Conservation (phyloP, 345 rosid genomes). For the Punica granatum region DNA sequence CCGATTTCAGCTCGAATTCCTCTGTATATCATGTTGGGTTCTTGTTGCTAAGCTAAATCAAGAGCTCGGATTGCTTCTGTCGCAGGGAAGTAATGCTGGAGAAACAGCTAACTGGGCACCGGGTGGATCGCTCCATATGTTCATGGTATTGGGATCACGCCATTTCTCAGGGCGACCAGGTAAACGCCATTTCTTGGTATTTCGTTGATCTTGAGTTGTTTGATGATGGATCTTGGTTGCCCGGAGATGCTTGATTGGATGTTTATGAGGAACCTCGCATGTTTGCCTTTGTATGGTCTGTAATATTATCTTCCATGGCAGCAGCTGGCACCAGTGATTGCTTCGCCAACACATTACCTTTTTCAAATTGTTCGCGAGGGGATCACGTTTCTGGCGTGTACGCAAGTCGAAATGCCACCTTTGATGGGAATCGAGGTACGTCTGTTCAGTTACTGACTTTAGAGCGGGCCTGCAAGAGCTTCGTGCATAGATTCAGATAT, state of each 20-base stretch:
- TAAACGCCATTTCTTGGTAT: background rate
- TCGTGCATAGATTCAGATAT: background rate
- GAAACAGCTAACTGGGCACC: conserved; percentile 94
- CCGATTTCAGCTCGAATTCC: background rate
- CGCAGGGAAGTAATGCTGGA: conserved; percentile 90
- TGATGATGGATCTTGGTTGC: background rate
- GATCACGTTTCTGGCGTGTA: conserved; percentile 85
- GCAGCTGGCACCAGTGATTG: conserved; percentile 74
- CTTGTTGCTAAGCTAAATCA: background rate
- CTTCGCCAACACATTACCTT: conserved; percentile 91
- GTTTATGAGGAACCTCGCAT: background rate
- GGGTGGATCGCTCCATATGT: conserved; percentile 89
- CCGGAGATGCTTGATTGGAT: background rate
- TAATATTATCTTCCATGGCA: background rate
- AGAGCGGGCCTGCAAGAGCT: background rate
- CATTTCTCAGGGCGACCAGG: conserved; percentile 56
- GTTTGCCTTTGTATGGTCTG: background rate
- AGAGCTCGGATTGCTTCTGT: background rate
- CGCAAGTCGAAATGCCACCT: conserved; percentile 98
- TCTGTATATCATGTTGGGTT: background rate
- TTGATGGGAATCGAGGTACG: conserved; percentile 91
- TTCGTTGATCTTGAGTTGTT: background rate
- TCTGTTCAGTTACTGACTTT: background rate
- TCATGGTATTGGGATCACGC: conserved; percentile 92
- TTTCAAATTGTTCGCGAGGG: conserved; percentile 88